Base-by-base conservation (phyloP, 1,284 basidiomycete genomes). In the Marasmius sp. region DNA sequence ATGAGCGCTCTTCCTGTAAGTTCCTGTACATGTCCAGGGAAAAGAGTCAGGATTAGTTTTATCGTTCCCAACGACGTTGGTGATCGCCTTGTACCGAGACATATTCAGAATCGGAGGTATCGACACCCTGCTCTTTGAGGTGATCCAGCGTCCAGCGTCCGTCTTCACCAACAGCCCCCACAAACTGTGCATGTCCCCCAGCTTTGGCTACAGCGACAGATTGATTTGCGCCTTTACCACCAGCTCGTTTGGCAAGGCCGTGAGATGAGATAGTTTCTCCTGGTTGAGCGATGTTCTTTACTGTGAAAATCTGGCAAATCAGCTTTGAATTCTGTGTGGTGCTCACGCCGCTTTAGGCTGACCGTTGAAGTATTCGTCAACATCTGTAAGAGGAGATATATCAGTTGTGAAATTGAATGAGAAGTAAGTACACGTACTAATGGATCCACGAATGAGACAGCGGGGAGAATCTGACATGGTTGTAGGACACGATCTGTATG, bases 161-260 rank as follows among this genome's bases (percentile, higher is more conserved):
- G 65, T 86, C 85, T 43, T 74, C 66, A 8, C 81, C 82, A 22
- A 85, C 74, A 1, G 80, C 79, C 10, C 82, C 84, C 65, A 81
- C 78, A 51, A 86, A 77, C 53, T 74, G 70, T 12, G 79, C 83
- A 10, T 57, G 62, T 1, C 62, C 79, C 20, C 81, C 82, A 12
- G 85, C 84, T 49, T 76, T 77, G 2, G 80, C 79, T 18, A 85
- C 75, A 6, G 85, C 83, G 2, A 81, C 80, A 6, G 85, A 81
- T 68, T 87, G 85, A 69, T 87, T 87, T 6, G 82, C 84, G 37
- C 85, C 85, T 69, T 86, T 86, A 1, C 85, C 85, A 1, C 85
- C 85, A 3, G 80, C 74, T 0, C 81, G 76, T 57, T 79, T 77
- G 54, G 80, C 78, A 57, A 82, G 78, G 7, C 66, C 67, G 39